These are phyloP conservation scores for Heliamphora pulchella DNA, from an alignment of 179 eudicot genomes.

Conservation along the genomic window DNA sequence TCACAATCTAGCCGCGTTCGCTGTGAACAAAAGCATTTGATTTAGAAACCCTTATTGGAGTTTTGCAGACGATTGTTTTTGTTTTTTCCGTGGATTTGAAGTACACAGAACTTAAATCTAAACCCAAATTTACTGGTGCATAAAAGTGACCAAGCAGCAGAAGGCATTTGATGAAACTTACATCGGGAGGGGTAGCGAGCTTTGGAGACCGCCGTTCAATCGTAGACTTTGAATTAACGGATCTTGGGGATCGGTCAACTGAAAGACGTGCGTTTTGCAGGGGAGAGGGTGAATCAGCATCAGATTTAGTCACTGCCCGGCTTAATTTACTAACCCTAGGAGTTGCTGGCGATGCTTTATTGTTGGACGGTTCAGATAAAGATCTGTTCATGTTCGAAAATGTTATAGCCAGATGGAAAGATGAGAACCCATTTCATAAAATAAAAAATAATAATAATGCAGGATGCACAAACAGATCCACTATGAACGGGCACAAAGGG, in stretches of 20 bases:
- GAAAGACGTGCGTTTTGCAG: constrained; percentile 48
- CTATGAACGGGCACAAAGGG: not conserved
- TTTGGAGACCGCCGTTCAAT: constrained; percentile 49
- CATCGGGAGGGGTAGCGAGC: constrained; percentile 56
- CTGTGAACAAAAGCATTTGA: not conserved
- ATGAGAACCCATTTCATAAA: constrained; percentile 15
- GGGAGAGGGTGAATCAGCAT: constrained; percentile 65
- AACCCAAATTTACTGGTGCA: not conserved
- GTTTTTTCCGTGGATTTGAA: not conserved
- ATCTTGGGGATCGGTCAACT: constrained; percentile 56
- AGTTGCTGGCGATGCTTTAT: constrained; percentile 58
- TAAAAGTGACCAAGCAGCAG: not conserved
- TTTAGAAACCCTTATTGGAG: not conserved
- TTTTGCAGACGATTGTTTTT: not conserved
- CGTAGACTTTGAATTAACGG: constrained; percentile 51
- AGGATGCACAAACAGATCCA: constrained; percentile 2
- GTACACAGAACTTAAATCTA: not conserved
- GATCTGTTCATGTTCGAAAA: too few species aligned
- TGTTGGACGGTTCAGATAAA: constrained; percentile 50
- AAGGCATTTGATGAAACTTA: constrained; percentile 29
- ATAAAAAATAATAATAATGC: not conserved
- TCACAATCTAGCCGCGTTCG: not conserved
- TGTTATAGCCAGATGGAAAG: too few species aligned
- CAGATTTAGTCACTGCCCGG: constrained; percentile 53
- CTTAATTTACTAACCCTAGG: constrained; percentile 48